Evolutionary conservation across 768 basidiomycete genomes (phyloP).

Genomic region (Clitopilus hobsonii): DNA sequence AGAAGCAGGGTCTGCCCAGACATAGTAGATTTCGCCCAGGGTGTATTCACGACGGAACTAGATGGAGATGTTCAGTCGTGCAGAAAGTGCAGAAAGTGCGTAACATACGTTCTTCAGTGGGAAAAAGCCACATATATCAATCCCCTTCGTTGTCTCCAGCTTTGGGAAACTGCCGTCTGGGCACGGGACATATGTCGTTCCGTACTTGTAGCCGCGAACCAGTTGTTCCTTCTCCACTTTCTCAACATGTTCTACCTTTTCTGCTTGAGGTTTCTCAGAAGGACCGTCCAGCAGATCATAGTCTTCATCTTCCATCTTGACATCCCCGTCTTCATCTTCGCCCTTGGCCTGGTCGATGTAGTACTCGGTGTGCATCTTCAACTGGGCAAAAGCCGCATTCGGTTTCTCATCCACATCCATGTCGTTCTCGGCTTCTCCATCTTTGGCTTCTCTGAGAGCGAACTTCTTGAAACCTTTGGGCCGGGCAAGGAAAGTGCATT

Average conservation of each 20-base stretch:
- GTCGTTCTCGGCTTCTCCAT: constrained; percentile 30
- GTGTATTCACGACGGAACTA: constrained; percentile 80
- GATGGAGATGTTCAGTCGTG: not conserved
- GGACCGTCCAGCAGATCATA: constrained; percentile 20
- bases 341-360: constrained; percentile 38
- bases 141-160: constrained; percentile 73
- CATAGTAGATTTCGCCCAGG: constrained; percentile 82
- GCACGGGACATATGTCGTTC: constrained; percentile 81
- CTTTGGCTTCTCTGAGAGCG: constrained; percentile 31
- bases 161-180: constrained; percentile 80
- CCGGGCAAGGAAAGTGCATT: constrained; percentile 67
- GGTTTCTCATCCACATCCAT: constrained; percentile 29
- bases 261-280: constrained; percentile 22
- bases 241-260: constrained; percentile 33
- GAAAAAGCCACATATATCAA: constrained; percentile 88
- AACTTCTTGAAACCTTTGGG: constrained; percentile 83
- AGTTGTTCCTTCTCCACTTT: constrained; percentile 78
- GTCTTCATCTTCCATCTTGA: constrained; percentile 34
- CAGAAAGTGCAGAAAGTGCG: not conserved
- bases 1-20: constrained; percentile 70
- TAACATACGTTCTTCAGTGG: constrained; percentile 52
- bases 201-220: constrained; percentile 83
- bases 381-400: constrained; percentile 31
- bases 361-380: constrained; percentile 53
- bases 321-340: constrained; percentile 32